Evolutionary conservation across 345 rosid species (phyloP), one percentile per base, ranked within the genome.

Genomic region (Melastoma malabathricum): DNA sequence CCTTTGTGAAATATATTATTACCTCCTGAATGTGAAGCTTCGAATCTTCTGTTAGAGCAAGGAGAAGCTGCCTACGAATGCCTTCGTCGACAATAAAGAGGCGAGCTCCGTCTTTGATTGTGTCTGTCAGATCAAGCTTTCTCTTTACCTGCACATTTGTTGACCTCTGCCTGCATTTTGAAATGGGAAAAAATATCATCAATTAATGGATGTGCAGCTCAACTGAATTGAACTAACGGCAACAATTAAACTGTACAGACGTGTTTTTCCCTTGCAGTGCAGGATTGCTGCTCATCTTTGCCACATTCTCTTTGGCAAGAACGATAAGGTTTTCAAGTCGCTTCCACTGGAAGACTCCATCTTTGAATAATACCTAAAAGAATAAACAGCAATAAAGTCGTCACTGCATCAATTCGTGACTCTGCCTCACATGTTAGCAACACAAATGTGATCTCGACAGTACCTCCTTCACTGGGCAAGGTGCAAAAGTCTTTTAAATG

Each of bases 11-110:
- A 22, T n/a, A 13, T 18, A 1, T 20, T n/a, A n/a, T 4, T 3
- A 82, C 96, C 98, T 90, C 98, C 76, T 83, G 79, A 63, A 90
- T 67, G 50, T 86, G 98, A 77, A 90, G 98, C 70, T 76, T 90
- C 2, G 94, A 86, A 59, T 86, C 98, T 71, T 90, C 96, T 15
- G 98, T 90, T 48, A 86, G 54, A 23, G 98, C 98, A 62, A 86
- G 81, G 58, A 90, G 76, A 57, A 90, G 94, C 68, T 90, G 83
- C 68, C 94, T 80, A 44, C 94, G 88, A 43, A 90, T 90, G 67
- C 86, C 76, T 69, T 83, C 86, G 55, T 90, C 94, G 6, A 72
- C 71, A 20, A 90, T 64, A 67, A 90, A 80, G 55, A 90, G 96
- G 43, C 89, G 94, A 69, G 98, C 80, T 46, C 96, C 98, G 46